These are phyloP conservation scores for Pseudomicrostroma phylloplanum DNA, from an alignment of 1,284 basidiomycete genomes.

Conservation along the genomic window DNA sequence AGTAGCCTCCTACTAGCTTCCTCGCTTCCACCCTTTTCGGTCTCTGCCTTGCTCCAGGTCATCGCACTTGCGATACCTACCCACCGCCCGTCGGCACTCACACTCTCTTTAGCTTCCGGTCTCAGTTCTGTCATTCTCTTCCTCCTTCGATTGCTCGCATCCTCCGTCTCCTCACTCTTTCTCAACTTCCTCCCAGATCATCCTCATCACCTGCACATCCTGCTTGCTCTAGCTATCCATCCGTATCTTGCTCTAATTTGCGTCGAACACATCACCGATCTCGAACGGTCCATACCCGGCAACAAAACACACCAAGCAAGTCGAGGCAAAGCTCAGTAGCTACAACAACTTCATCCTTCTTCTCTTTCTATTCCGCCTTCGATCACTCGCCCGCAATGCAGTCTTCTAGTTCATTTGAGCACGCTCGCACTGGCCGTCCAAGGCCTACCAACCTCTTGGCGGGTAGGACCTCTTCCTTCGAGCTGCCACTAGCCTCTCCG, in stretches of 20 bases:
- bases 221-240: no score
- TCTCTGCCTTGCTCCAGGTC: not conserved
- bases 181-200: not conserved
- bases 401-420: slow-evolving; percentile 1
- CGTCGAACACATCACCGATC: not conserved
- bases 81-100: slow-evolving; percentile 4
- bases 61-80: not conserved
- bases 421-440: not conserved
- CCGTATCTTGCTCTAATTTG: not conserved
- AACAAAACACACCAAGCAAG: not conserved
- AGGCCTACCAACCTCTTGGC: slow-evolving; percentile 4
- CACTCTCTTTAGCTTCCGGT: not conserved
- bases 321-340: not conserved
- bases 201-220: no score
- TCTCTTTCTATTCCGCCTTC: not conserved
- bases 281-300: not conserved
- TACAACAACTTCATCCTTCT: not conserved
- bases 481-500: not conserved
- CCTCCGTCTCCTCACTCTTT: not conserved
- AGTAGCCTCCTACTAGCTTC: no score
- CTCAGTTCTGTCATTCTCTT: not conserved
- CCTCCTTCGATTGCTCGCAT: no score
- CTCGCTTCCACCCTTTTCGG: not conserved
- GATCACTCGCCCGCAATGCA: not conserved
- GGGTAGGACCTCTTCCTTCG: not conserved